Evolutionary conservation across 169 alveolate genomes (phyloP).

Genomic region (Plasmodium gaboni): DNA sequence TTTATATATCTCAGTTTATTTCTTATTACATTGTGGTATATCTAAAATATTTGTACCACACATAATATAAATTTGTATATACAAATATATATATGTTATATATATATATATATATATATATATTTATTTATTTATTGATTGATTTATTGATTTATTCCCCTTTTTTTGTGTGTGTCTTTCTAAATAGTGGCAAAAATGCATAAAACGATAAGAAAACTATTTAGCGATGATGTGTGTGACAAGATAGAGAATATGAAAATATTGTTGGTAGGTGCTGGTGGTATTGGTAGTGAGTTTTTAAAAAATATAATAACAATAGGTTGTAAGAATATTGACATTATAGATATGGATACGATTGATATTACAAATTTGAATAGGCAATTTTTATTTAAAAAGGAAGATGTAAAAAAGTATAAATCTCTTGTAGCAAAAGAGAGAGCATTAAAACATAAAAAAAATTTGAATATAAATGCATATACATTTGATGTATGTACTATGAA

Average conservation of each 20-base stretch:
- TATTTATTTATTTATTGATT: background rate
- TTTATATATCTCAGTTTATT: too few species aligned
- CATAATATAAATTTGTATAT: background rate
- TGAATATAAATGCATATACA: conserved; percentile 77
- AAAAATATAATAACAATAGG: conserved; percentile 96
- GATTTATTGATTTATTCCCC: background rate
- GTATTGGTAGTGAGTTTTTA: conserved; percentile 98
- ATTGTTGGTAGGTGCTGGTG: conserved; percentile 98
- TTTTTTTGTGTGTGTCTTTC: background rate
- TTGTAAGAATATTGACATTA: conserved; percentile 92
- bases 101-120: conserved; percentile 13
- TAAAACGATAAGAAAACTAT: conserved; percentile 51
- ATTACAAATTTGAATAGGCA: conserved; percentile 98
- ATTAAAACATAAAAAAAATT: conserved; percentile 60
- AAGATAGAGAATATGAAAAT: conserved; percentile 81
- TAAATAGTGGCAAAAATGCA: conserved; percentile 4
- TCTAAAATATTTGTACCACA: too few species aligned
- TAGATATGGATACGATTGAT: conserved; percentile 97
- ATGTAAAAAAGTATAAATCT: conserved; percentile 87
- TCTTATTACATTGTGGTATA: too few species aligned
- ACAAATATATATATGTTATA: background rate
- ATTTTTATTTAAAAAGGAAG: conserved; percentile 93
- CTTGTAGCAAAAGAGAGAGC: conserved; percentile 92
- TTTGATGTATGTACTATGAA: conserved; percentile 90
- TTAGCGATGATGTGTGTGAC: conserved; percentile 72